phyloP scores from a whole-genome alignment of 768 basidiomycete species.

The Botryobasidium botryosum region DNA sequence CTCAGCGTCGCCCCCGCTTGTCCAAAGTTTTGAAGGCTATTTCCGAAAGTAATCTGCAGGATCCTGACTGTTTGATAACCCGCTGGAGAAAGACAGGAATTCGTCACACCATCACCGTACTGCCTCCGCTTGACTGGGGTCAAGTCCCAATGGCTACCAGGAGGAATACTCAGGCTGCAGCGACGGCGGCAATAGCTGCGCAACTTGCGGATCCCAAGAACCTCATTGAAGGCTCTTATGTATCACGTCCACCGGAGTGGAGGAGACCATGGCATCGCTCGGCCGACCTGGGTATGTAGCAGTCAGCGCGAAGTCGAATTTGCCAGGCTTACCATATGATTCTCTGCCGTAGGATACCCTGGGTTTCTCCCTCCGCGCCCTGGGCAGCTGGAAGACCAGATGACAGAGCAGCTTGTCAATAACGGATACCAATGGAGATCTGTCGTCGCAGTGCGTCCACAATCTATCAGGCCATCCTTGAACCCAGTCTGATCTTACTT shows the following conservation, averaged over 20 bases:
- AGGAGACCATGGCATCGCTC: conserved; percentile 45
- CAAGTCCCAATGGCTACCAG: too few species aligned
- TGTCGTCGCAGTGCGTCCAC: conserved; percentile 10
- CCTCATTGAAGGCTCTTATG: too few species aligned
- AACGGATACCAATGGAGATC: conserved; percentile 36
- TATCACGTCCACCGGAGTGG: conserved; percentile 63
- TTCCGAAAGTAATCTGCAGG: too few species aligned
- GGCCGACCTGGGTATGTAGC: conserved; percentile 47
- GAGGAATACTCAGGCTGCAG: too few species aligned
- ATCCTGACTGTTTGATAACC: too few species aligned
- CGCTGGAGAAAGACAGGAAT: too few species aligned
- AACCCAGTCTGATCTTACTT: not conserved
- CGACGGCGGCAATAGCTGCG: too few species aligned
- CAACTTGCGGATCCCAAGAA: too few species aligned
- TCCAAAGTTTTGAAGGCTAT: too few species aligned
- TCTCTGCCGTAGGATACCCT: conserved; percentile 38
- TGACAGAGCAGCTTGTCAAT: conserved; percentile 48
- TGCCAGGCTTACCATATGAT: not conserved
- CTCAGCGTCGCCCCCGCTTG: too few species aligned
- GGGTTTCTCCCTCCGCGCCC: conserved; percentile 63
- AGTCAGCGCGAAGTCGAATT: not conserved
- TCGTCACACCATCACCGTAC: too few species aligned
- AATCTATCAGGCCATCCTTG: not conserved
- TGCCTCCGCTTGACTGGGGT: too few species aligned
- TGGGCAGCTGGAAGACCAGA: conserved; percentile 55